These are phyloP conservation scores for Pseudevernia furfuracea DNA, from an alignment of 495 filamentous ascomycete species.

Conservation along the genomic window DNA sequence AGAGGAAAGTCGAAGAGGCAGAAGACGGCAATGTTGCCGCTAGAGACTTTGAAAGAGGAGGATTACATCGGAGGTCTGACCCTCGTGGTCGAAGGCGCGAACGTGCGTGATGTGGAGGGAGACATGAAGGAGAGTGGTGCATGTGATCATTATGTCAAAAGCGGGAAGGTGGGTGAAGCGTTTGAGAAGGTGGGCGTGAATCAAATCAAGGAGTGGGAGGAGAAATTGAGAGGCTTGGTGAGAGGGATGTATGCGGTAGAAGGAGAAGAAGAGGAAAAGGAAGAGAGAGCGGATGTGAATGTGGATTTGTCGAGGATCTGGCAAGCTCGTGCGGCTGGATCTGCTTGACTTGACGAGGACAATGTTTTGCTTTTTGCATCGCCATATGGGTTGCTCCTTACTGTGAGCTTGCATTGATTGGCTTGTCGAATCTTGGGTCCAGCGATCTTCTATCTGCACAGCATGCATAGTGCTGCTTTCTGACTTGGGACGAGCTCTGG, in stretches of 20 bases:
- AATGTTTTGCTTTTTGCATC: neutral
- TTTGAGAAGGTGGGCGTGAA: neutral
- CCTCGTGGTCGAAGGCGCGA: neutral
- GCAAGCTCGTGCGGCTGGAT: neutral
- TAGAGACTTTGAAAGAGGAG: constrained; percentile 16
- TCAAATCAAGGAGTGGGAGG: constrained; percentile 15
- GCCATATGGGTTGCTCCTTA: neutral
- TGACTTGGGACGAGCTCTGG: neutral
- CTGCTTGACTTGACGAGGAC: constrained; percentile 1
- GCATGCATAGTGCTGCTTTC: neutral
- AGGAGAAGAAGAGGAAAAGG: constrained; percentile 1
- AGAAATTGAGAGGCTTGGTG: constrained; percentile 16
- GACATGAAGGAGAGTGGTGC: neutral
- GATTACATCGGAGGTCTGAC: constrained; percentile 9
- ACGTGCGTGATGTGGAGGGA: neutral
- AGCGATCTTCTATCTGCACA: neutral
- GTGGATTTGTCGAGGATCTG: constrained; percentile 6
- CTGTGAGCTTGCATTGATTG: neutral
- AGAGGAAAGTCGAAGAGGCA: constrained; percentile 4
- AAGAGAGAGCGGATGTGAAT: constrained; percentile 1
- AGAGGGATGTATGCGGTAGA: constrained; percentile 4
- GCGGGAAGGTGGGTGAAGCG: neutral
- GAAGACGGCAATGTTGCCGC: constrained; percentile 18
- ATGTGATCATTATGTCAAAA: constrained; percentile 4
- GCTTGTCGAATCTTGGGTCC: constrained; percentile 2